Percentiles rank a stretch among this genome's conserved stretches.
These are phyloP conservation scores for Francoa sonchifolia DNA, from an alignment of 441 rosid species.

Conservation along the genomic window DNA sequence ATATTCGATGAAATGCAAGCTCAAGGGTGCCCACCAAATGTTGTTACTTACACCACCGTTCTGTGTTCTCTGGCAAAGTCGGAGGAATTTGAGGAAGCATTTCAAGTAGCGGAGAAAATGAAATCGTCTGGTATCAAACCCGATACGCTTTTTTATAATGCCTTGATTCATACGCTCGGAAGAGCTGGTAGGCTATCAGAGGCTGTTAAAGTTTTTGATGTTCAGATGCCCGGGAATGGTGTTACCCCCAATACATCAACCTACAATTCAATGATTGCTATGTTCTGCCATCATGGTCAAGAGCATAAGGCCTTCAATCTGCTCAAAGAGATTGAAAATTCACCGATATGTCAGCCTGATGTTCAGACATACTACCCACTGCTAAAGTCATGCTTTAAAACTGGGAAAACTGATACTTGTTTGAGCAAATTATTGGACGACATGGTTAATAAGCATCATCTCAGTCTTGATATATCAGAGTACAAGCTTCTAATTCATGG, in stretches of 20 bases:
- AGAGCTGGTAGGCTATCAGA: constrained; percentile 42
- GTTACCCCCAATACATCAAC: constrained; percentile 40
- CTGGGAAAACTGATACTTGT: constrained; percentile 35
- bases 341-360: constrained; percentile 41
- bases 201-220: constrained; percentile 40
- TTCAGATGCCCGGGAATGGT: constrained; percentile 40
- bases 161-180: constrained; percentile 59
- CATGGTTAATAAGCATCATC: constrained; percentile 59
- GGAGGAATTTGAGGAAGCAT: constrained; percentile 44
- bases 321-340: constrained; percentile 41
- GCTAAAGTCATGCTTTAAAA: constrained; percentile 55
- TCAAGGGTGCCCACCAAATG: constrained; percentile 47
- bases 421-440: constrained; percentile 49
- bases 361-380: constrained; percentile 56
- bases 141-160: constrained; percentile 53
- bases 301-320: constrained; percentile 35
- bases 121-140: constrained; percentile 34
- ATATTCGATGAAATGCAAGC: constrained; percentile 62
- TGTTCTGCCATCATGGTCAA: constrained; percentile 47
- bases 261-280: constrained; percentile 64
- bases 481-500: constrained; percentile 72
- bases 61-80: constrained; percentile 47
- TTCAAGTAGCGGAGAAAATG: constrained; percentile 37
- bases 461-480: constrained; percentile 59
- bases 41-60: constrained; percentile 53